Base-by-base conservation (phyloP, 2,329 filamentous ascomycete species). In the Fusarium irregulare region DNA sequence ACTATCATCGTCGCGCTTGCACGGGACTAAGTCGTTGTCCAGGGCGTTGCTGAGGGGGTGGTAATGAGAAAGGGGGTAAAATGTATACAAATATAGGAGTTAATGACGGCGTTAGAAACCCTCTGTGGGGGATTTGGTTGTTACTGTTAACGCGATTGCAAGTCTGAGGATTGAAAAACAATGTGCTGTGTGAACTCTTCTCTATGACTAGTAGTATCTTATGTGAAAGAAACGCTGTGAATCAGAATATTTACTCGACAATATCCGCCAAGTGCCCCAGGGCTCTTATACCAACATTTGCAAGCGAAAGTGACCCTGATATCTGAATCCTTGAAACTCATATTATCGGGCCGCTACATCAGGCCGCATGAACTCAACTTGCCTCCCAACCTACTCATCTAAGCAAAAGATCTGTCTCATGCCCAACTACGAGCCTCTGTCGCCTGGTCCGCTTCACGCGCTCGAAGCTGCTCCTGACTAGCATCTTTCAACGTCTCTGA, bases 371-470 rank as follows among this genome's bases (percentile, higher is more conserved):
- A 20, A 27, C 13, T 41, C 32, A 23, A 27, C 18, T 27, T 41
- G 37, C n/a, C 18, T 41, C 21, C n/a, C n/a, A 23, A 10, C 7
- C 12, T 27, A n/a, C 20, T n/a, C 25, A 20, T 42, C 34, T 25
- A n/a, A 25, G 10, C 16, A 41, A 14, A 28, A 14, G 20, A 23
- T 20, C n/a, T 6, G 25, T 16, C n/a, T 74, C 60, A 82, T 20
- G 77, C 73, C 75, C 80, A 83, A 47, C 79, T 79, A 20, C 79
- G 73, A 20, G 77, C 70, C 57, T 79, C 72, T 18, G 78, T 75
- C 18, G 83, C 87, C 45, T 85, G 84, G 77, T 97, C 93, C 11
- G 90, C 88, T 68, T 94, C 89, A 56, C 93, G 85, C 16, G 85
- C 84, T 48, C 87, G 83, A 59, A 89, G 81, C 76, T 94, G 92